These are phyloP conservation scores for Dispira simplex DNA, from an alignment of 192 early-diverging fungal species.

Conservation along the genomic window DNA sequence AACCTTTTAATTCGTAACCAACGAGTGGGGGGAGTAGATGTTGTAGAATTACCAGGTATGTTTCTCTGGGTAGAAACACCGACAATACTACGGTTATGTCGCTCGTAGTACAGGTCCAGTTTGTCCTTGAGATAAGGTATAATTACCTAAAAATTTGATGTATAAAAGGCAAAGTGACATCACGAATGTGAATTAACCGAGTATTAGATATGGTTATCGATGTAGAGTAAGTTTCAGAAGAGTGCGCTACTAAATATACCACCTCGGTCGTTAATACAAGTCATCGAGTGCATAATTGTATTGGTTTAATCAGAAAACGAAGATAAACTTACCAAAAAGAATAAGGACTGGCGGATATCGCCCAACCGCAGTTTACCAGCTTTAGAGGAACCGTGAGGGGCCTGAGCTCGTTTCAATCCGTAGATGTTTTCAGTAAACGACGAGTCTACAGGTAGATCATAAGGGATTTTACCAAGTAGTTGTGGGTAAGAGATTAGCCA, in stretches of 20 bases:
- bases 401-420: conserved; percentile 58
- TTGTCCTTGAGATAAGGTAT: conserved; percentile 63
- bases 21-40: too few species aligned
- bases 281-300: too few species aligned
- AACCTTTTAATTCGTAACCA: too few species aligned
- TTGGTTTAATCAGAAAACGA: too few species aligned
- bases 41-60: too few species aligned
- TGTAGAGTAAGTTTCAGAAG: too few species aligned
- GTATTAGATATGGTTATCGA: too few species aligned
- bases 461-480: too few species aligned
- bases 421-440: conserved; percentile 93
- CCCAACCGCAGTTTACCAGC: conserved; percentile 21
- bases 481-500: too few species aligned
- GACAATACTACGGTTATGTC: conserved; percentile 39
- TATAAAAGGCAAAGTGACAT: background rate
- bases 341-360: conserved; percentile 43
- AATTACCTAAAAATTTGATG: conserved; percentile 25
- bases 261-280: too few species aligned
- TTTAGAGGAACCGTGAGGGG: conserved; percentile 6
- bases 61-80: conserved; percentile 43
- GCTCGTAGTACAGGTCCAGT: conserved; percentile 58
- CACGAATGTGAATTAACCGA: too few species aligned
- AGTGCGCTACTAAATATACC: too few species aligned
- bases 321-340: conserved; percentile 33
- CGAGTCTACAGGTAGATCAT: conserved; percentile 24